These are phyloP conservation scores for Pestalotiopsis sp. DNA, from an alignment of 2,329 filamentous ascomycete species.

Conservation along the genomic window DNA sequence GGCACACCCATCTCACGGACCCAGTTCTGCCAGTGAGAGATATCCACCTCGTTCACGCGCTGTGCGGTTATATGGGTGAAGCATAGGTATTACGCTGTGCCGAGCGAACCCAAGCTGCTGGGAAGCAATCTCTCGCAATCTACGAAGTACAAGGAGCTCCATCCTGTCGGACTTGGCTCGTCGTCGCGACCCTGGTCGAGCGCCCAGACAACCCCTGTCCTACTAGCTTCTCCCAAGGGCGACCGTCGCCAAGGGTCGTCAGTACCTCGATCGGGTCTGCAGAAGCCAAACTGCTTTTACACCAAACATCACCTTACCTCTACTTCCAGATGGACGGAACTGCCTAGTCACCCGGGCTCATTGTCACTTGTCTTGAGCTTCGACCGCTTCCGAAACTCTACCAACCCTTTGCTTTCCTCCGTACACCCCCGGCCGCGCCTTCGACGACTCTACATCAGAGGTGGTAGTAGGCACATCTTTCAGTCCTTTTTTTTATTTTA, in stretches of 20 bases:
- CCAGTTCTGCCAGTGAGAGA: not conserved
- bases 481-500: not conserved
- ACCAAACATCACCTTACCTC: slow-evolving; percentile 4
- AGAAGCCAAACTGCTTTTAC: slow-evolving; percentile 14
- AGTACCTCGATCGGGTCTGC: slow-evolving; percentile 8
- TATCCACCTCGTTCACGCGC: not conserved
- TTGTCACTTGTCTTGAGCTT: slow-evolving; percentile 5
- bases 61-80: not conserved
- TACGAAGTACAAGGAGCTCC: slow-evolving; percentile 4
- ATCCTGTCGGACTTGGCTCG: slow-evolving; percentile 13
- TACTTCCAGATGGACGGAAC: not conserved
- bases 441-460: slow-evolving; percentile 17
- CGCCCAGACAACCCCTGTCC: slow-evolving; percentile 12
- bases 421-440: slow-evolving; percentile 31
- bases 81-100: slow-evolving; percentile 5
- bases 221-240: slow-evolving; percentile 14
- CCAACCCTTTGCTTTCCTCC: slow-evolving; percentile 22
- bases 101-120: slow-evolving; percentile 6
- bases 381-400: slow-evolving; percentile 5
- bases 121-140: slow-evolving; percentile 13
- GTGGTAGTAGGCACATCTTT: not conserved
- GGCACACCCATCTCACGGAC: not conserved
- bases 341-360: not conserved
- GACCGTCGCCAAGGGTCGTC: slow-evolving; percentile 11
- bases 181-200: slow-evolving; percentile 8